phyloP scores from a whole-genome alignment of 2,329 filamentous ascomycete species.

The Didymellaceae sp. region DNA sequence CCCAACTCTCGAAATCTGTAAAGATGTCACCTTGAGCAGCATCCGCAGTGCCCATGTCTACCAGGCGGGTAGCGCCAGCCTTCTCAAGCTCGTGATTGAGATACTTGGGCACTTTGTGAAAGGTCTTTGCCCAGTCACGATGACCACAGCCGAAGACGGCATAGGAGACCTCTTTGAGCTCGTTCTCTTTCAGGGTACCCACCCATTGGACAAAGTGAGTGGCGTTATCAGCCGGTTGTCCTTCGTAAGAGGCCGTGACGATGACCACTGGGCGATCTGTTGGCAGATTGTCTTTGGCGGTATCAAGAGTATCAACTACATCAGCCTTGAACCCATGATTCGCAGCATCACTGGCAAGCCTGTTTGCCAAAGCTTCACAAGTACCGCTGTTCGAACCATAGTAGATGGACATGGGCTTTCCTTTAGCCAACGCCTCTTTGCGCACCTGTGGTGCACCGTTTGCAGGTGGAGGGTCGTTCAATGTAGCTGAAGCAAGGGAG shows the following conservation, averaged over 20 bases:
- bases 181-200: constrained; percentile 32
- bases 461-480: constrained; percentile 23
- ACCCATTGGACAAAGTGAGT: constrained; percentile 53
- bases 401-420: constrained; percentile 45
- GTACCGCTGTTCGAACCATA: constrained; percentile 53
- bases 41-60: constrained; percentile 44
- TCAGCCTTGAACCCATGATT: constrained; percentile 47
- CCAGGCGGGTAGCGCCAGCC: constrained; percentile 40
- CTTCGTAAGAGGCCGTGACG: constrained; percentile 52
- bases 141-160: constrained; percentile 53
- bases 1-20: constrained; percentile 51
- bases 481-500: constrained; percentile 29
- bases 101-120: constrained; percentile 50
- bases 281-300: constrained; percentile 41
- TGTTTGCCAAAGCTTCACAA: constrained; percentile 51
- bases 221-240: constrained; percentile 53
- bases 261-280: constrained; percentile 49
- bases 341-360: constrained; percentile 44
- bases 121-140: constrained; percentile 52
- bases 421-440: constrained; percentile 24
- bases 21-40: constrained; percentile 50
- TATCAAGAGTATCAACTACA: constrained; percentile 45
- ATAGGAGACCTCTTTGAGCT: constrained; percentile 46
- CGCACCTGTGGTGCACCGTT: constrained; percentile 13
- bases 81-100: constrained; percentile 42